phyloP scores from a whole-genome alignment of 2,329 filamentous ascomycete genomes.

The Scleromitrula shiraiana region DNA sequence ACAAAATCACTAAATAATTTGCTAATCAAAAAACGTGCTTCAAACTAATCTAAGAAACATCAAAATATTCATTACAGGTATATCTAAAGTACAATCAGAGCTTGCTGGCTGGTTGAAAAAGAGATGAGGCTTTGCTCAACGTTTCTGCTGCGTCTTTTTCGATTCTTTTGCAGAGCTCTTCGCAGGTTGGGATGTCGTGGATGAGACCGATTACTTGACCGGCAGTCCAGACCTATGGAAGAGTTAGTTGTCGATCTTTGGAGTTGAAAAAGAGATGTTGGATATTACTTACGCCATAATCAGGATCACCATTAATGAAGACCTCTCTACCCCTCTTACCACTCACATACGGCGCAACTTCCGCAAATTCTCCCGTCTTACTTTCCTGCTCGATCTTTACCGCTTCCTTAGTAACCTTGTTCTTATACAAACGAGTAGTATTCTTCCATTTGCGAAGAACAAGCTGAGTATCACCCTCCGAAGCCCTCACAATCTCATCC shows the following conservation, averaged over 20 bases:
- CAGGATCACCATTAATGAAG: conserved; percentile 83
- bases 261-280: not conserved
- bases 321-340: conserved; percentile 87
- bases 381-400: conserved; percentile 78
- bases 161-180: conserved; percentile 60
- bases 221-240: conserved; percentile 78
- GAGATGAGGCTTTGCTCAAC: conserved; percentile 48
- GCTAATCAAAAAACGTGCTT: not conserved
- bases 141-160: conserved; percentile 67
- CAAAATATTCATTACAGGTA: conserved; percentile 3
- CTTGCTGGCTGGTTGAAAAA: conserved; percentile 52
- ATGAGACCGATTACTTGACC: conserved; percentile 91
- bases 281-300: conserved; percentile 72
- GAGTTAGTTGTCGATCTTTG: conserved; percentile 2
- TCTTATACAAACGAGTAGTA: conserved; percentile 79
- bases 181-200: conserved; percentile 73
- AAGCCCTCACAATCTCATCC: conserved; percentile 76
- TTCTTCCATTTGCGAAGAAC: conserved; percentile 89
- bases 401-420: conserved; percentile 77
- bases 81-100: conserved; percentile 19
- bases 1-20: no score
- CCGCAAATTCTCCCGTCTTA: conserved; percentile 76
- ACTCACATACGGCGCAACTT: conserved; percentile 80
- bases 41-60: not conserved
- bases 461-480: conserved; percentile 86